Evolutionary conservation across 805 yeast genomes (phyloP).

Genomic region (Lipomyces spencermartinsiae): DNA sequence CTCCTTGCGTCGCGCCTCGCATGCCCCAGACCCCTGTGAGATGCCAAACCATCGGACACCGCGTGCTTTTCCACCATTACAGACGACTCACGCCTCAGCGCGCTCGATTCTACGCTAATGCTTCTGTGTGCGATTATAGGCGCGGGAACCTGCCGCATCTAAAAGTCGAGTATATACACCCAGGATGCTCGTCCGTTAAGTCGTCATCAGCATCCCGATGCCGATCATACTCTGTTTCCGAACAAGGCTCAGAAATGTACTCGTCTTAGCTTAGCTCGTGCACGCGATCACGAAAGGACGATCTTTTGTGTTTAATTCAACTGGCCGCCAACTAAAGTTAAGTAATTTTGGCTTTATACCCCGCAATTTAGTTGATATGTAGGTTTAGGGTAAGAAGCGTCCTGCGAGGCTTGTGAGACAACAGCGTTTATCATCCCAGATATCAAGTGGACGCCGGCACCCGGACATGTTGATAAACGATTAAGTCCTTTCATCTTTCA

Average conservation of each 20-base stretch:
- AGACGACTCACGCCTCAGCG: no score
- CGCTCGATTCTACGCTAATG: no score
- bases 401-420: not conserved
- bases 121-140: no score
- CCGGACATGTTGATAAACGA: no score
- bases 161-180: no score
- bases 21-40: not conserved
- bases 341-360: not conserved
- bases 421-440: no score
- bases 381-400: not conserved
- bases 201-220: not conserved
- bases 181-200: not conserved
- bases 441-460: no score
- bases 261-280: not conserved
- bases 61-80: not conserved
- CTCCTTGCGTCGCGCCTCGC: not conserved
- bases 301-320: not conserved
- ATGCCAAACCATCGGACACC: not conserved
- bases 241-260: not conserved
- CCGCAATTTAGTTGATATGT: not conserved
- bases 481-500: no score
- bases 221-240: not conserved
- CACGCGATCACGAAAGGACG: not conserved
- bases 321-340: not conserved
- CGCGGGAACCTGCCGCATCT: no score